These are phyloP conservation scores for Talaromyces sp. DNA, from an alignment of 2,329 filamentous ascomycete genomes.

Conservation along the genomic window DNA sequence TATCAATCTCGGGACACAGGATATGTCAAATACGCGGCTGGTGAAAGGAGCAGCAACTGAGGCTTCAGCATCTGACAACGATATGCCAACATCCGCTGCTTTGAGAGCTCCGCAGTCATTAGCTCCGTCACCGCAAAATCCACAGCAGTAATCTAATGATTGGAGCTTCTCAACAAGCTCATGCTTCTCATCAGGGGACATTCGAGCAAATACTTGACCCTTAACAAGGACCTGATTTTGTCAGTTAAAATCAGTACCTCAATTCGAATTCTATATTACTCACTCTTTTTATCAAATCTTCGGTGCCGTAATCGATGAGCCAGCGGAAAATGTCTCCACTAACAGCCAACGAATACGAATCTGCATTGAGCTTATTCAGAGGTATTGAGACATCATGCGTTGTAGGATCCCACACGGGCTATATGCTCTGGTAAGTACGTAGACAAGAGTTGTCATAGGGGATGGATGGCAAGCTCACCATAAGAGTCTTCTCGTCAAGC, in stretches of 20 bases:
- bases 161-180: slow-evolving; percentile 97
- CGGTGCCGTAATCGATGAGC: slow-evolving; percentile 86
- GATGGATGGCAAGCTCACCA: slow-evolving; percentile 49
- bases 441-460: background rate
- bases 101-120: slow-evolving; percentile 98
- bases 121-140: slow-evolving; percentile 95
- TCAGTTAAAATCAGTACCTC: slow-evolving; percentile 1
- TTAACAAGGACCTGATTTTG: slow-evolving; percentile 73
- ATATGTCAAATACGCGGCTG: slow-evolving; percentile 91
- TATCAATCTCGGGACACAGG: slow-evolving; percentile 90
- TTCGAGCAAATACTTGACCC: slow-evolving; percentile 92
- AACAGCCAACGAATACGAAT: slow-evolving; percentile 84
- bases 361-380: slow-evolving; percentile 75
- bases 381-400: slow-evolving; percentile 79
- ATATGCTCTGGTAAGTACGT: slow-evolving; percentile 16
- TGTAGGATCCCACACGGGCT: slow-evolving; percentile 70
- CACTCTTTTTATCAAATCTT: slow-evolving; percentile 71
- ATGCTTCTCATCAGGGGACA: slow-evolving; percentile 98
- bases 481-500: slow-evolving; percentile 75
- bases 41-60: slow-evolving; percentile 98
- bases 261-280: slow-evolving; percentile 27
- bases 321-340: slow-evolving; percentile 94
- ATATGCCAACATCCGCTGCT: slow-evolving; percentile 95
- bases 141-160: slow-evolving; percentile 89
- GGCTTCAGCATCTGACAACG: slow-evolving; percentile 92